Conservation (phyloP, 1,139 yeast genomes). For the Geotrichum fermentans region DNA sequence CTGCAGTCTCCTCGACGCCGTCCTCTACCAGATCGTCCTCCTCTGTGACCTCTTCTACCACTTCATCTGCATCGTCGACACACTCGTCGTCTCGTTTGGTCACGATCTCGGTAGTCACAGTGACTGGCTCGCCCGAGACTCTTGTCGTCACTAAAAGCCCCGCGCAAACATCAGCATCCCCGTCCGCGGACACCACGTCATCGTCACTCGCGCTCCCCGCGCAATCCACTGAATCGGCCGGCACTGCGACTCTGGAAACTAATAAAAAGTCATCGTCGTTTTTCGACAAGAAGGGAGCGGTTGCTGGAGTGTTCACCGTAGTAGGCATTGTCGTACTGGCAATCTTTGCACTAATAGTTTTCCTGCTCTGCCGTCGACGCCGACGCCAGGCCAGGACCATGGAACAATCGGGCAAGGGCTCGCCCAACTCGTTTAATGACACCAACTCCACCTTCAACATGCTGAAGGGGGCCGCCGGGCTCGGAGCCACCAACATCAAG, state of each 20-base stretch:
- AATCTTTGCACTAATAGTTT: constrained; percentile 35
- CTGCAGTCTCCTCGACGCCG: constrained; percentile 6
- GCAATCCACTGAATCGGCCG: constrained; percentile 41
- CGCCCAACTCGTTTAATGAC: constrained; percentile 15
- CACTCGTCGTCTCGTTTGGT: constrained; percentile 18
- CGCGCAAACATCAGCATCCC: constrained; percentile 20
- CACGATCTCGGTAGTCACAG: constrained; percentile 25
- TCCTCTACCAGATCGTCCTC: background rate
- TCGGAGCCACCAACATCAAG: constrained; percentile 7
- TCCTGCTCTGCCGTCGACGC: constrained; percentile 28
- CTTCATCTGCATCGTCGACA: constrained; percentile 21
- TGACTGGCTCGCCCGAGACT: constrained; percentile 26
- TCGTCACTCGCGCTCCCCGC: constrained; percentile 22
- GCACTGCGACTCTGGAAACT: constrained; percentile 25
- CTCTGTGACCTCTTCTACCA: constrained; percentile 17
- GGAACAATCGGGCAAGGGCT: constrained; percentile 15
- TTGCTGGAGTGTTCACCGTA: constrained; percentile 68
- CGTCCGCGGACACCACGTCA: constrained; percentile 16
- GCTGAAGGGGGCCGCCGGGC: constrained; percentile 17
- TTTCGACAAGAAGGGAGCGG: constrained; percentile 57
- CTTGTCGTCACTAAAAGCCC: constrained; percentile 19
- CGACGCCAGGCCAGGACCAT: constrained; percentile 20
- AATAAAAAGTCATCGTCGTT: constrained; percentile 30
- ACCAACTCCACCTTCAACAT: constrained; percentile 14
- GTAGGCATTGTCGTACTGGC: constrained; percentile 55